Evolutionary conservation across 768 basidiomycete genomes (phyloP).

Genomic region (Stropharia rugosoannulata): DNA sequence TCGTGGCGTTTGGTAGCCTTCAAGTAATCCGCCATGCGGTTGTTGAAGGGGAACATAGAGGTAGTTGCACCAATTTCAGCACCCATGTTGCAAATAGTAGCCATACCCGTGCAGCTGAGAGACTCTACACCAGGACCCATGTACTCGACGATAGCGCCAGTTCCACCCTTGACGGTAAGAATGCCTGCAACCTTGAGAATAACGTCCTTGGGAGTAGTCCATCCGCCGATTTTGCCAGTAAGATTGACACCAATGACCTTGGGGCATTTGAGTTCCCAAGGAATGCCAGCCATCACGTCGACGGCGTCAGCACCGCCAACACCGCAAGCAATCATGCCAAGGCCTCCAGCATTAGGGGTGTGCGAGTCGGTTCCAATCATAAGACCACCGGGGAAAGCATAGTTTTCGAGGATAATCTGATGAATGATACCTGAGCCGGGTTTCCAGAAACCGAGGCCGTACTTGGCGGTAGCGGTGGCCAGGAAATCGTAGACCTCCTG

Average conservation of each 20-base stretch:
- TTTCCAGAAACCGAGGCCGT: conserved; percentile 99
- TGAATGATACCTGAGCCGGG: conserved; percentile 99
- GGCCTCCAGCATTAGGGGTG: conserved; percentile 98
- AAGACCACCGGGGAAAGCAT: conserved; percentile 97
- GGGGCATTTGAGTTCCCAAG: conserved; percentile 99
- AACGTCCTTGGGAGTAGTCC: conserved; percentile 99
- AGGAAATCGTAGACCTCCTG: conserved; percentile 99
- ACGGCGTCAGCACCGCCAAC: conserved; percentile 99
- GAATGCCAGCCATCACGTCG: conserved; percentile 96
- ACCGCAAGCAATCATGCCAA: conserved; percentile 99
- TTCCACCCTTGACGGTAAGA: conserved; percentile 99
- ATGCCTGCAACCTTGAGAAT: conserved; percentile 99
- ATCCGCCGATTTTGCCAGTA: conserved; percentile 91
- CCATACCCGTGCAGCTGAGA: conserved; percentile 98
- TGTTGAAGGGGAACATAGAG: conserved; percentile 98
- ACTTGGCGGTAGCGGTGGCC: conserved; percentile 96
- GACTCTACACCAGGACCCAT: conserved; percentile 93
- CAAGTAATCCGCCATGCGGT: conserved; percentile 90
- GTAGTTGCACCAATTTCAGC: conserved; percentile 99
- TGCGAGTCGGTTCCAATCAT: conserved; percentile 99
- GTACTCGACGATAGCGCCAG: conserved; percentile 98
- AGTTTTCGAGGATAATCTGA: conserved; percentile 99
- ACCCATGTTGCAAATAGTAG: conserved; percentile 99
- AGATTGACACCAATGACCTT: conserved; percentile 98
- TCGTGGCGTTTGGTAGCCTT: conserved; percentile 90